Evolutionary conservation across 179 eudicot species (phyloP), one percentile per base, ranked within the genome.

Genomic region (Beta corolliflora): DNA sequence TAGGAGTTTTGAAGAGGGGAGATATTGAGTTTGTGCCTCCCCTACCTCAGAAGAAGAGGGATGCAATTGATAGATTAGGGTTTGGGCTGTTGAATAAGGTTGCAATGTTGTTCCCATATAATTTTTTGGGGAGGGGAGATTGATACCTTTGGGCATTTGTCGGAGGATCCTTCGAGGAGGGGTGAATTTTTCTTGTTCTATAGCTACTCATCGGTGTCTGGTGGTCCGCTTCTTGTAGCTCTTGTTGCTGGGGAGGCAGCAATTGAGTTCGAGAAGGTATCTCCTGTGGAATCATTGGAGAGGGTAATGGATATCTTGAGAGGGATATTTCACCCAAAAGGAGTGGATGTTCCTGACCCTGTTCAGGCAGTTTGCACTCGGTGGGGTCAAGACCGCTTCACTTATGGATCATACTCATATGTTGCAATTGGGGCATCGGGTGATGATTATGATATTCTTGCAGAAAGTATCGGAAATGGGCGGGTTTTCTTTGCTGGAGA

Each of bases 241-340:
- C 93, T 97, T 44, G 99, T 97, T 19, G 99, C 99, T 0, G 99
- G 99, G 56, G 99, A 97, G 68, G 97, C 99, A 2, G 99, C 99
- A 5, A 85, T 93, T 21, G 90, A 88, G 54, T 97, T 94, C 72
- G 99, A 97, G 83, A 87, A 83, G 86, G 79, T 88, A 86, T 97
- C 98, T n/a, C 98, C 99, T 0, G 87, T 92, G 69, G 97, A 93
- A 70, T 85, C 97, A 5, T 93, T 97, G 77, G 89, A 71, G 78
- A 87, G 89, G 84, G 98, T 97, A 66, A 83, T 97, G 91, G 93
- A 93, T 14, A 91, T 90, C 58, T 80, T 97, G 82, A 92, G 89
- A 81, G 97, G 93, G 55, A 93, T 97, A 52, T 94, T 93, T 73
- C 80, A 88, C 56, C 99, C 97, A 3, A 93, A 94, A 87, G 99